Conservation (phyloP, 2,329 filamentous ascomycete genomes). For the Hypoxylon sp. region DNA sequence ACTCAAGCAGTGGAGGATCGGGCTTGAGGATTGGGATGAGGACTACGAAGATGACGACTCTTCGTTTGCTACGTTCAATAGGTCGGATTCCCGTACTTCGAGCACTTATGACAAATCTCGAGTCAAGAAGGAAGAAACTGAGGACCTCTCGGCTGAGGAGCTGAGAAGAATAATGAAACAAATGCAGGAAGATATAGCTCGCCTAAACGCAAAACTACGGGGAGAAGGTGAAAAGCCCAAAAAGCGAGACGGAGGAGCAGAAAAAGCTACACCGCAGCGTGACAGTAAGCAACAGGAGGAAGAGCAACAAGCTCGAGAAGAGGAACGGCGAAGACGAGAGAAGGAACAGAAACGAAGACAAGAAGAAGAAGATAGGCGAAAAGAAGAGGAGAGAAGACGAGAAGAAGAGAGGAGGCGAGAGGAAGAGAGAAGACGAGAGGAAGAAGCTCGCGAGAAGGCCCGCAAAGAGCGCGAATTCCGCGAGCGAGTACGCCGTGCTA, state of each 20-base stretch:
- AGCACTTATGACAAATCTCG: neutral
- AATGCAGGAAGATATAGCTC: slow-evolving; percentile 9
- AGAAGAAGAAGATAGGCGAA: slow-evolving; percentile 12
- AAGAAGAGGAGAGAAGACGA: slow-evolving; percentile 17
- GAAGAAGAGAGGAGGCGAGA: slow-evolving; percentile 22
- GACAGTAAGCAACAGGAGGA: slow-evolving; percentile 1
- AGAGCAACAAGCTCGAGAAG: neutral
- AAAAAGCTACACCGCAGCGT: neutral
- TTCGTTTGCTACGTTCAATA: neutral
- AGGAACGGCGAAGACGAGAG: slow-evolving; percentile 10
- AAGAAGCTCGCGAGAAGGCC: slow-evolving; percentile 30
- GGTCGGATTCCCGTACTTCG: neutral
- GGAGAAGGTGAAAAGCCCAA: neutral
- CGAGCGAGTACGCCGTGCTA: slow-evolving; percentile 25
- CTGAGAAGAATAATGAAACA: slow-evolving; percentile 17
- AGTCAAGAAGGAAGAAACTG: slow-evolving; percentile 11
- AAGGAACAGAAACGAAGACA: slow-evolving; percentile 16
- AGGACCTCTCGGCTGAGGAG: slow-evolving; percentile 11
- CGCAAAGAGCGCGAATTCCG: slow-evolving; percentile 25
- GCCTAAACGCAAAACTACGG: slow-evolving; percentile 17
- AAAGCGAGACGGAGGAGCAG: slow-evolving; percentile 4
- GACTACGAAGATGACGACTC: neutral
- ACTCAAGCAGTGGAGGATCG: slow-evolving; percentile 24
- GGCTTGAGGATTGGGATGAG: slow-evolving; percentile 20
- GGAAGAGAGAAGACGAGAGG: slow-evolving; percentile 19